Evolutionary conservation across 768 basidiomycete species (phyloP).

Genomic region (Gyrodon lividus): DNA sequence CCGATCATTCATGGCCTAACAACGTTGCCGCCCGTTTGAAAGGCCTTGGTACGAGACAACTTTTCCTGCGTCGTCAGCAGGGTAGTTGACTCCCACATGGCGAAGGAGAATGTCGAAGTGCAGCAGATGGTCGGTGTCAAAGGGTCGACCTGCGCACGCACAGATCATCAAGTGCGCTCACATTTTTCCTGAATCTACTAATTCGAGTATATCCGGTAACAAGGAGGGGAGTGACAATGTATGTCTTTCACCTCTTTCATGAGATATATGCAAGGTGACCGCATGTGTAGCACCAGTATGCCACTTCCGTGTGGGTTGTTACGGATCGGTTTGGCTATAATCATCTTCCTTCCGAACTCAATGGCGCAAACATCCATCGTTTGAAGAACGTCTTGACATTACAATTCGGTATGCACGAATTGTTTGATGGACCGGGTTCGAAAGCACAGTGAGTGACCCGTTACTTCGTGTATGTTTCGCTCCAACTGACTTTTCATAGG

Average conservation of each 20-base stretch:
- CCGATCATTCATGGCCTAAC: background rate
- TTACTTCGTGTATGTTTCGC: too few species aligned
- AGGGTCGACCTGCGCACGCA: background rate
- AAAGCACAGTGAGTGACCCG: conserved; percentile 1
- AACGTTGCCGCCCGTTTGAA: background rate
- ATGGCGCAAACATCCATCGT: conserved; percentile 26
- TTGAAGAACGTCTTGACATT: conserved; percentile 17
- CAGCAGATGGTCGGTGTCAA: background rate
- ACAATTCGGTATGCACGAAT: background rate
- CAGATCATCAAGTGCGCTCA: background rate
- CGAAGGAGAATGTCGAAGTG: background rate
- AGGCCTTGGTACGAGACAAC: conserved; percentile 38
- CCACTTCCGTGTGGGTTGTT: conserved; percentile 15
- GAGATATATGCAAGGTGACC: background rate
- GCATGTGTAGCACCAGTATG: background rate
- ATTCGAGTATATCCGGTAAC: background rate
- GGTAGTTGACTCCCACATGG: conserved; percentile 14
- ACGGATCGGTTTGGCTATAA: conserved; percentile 15
- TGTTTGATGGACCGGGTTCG: conserved; percentile 6
- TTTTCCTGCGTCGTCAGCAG: conserved; percentile 35
- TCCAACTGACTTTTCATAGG: background rate
- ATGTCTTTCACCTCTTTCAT: background rate
- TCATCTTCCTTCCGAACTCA: conserved; percentile 16
- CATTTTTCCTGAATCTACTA: background rate
- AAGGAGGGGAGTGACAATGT: background rate